phyloP scores from a whole-genome alignment of 129 eudicot species.

The Tagetes patula region DNA sequence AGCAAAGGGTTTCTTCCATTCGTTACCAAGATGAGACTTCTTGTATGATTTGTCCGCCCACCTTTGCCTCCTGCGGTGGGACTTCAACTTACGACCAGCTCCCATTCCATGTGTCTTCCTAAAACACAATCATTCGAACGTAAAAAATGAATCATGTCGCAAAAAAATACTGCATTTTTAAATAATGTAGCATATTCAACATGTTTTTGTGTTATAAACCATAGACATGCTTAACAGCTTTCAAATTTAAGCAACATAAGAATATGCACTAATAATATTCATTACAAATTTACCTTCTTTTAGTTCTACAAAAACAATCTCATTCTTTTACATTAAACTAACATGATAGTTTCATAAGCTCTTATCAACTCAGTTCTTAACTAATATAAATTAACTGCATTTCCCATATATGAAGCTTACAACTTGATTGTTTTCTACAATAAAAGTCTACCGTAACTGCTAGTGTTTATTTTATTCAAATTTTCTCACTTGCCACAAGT shows the following conservation, averaged over 20 bases:
- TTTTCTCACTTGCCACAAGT: background rate
- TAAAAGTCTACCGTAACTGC: background rate
- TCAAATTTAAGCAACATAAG: background rate
- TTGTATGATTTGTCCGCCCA: constrained; percentile 66
- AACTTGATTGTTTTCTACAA: background rate
- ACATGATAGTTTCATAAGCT: background rate
- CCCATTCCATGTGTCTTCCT: constrained; percentile 64
- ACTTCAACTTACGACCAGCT: constrained; percentile 61
- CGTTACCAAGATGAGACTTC: constrained; percentile 60
- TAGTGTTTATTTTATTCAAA: background rate
- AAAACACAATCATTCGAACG: background rate
- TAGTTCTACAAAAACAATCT: background rate
- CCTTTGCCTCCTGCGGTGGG: constrained; percentile 55
- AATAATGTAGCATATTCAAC: background rate
- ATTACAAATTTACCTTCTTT: background rate
- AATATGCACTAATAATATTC: background rate
- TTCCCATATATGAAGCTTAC: background rate
- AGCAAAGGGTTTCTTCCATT: constrained; percentile 64
- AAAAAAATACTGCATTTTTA: background rate
- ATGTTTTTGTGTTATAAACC: background rate
- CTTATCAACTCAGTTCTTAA: background rate
- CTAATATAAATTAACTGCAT: background rate
- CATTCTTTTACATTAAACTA: background rate
- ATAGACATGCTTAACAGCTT: background rate
- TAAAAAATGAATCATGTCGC: background rate